Base-by-base conservation (phyloP, 1,284 basidiomycete genomes). In the Ustilago lituana region DNA sequence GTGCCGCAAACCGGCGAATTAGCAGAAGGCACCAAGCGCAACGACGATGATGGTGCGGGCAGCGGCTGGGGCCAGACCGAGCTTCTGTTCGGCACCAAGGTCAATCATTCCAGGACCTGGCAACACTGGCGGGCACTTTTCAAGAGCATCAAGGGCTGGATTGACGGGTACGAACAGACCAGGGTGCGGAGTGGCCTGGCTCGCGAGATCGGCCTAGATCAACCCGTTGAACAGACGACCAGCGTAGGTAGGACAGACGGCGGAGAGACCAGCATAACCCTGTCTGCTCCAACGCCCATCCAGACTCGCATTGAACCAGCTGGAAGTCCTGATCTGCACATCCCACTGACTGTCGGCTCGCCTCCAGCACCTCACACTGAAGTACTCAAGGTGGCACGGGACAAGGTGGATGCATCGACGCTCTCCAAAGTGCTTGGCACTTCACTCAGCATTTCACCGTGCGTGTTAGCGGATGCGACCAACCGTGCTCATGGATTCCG, bases 151-250 rank as follows among this genome's bases (percentile, higher is more conserved):
- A 61, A 67, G 14, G 55, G 46, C 17, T 80, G 78, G 78, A 51
- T 79, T 9, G 65, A 74, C n/a, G 69, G 73, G 46, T 80, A 80
- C 56, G 78, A 80, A 53, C 67, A 59, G 33, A 41, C 61, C 3
- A 54, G 78, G 1, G 70, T 80, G 7, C 72, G 65, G 10, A 44
- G 53, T 26, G 69, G 72, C 7, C 49, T 80, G 5, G 62, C 78
- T 29, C 70, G 70, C 14, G 78, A 80, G 53, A 68, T 73, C 19
- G 77, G 63, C 3, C 43, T 68, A 12, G 60, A 69, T 24, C 61
- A 44, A 11, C 53, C 49, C n/a, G 29, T 52, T 19, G 49, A 54
- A 8, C 31, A 20, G 29, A 5, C 31, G 8, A 3, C 26, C 0
- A 12, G 32, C 11, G 27, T 7, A 10, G 35, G 20, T 7, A 57